Conservation (phyloP, 2,329 filamentous ascomycete species). For the Trichoderma asperellum region DNA sequence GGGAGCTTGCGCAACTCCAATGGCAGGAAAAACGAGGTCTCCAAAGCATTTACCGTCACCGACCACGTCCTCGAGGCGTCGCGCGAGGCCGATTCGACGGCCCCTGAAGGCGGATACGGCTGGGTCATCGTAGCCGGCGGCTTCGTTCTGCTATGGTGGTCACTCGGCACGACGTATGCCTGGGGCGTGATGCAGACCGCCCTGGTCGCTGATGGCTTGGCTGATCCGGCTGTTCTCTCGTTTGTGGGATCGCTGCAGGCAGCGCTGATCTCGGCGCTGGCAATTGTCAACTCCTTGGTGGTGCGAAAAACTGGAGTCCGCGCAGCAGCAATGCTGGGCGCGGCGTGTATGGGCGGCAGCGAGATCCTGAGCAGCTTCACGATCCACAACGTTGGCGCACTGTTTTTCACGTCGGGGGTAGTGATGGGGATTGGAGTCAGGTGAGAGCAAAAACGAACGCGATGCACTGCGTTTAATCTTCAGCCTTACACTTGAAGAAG, state of each 20-base stretch:
- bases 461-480: background rate
- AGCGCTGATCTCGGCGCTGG: constrained; percentile 54
- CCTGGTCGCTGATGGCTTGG: constrained; percentile 53
- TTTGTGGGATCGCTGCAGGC: constrained; percentile 61
- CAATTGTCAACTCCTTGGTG: constrained; percentile 54
- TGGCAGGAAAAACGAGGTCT: background rate
- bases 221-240: constrained; percentile 55
- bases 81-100: constrained; percentile 16
- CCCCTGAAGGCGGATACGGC: constrained; percentile 38
- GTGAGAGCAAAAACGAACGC: constrained; percentile 28
- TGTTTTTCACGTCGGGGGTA: constrained; percentile 37
- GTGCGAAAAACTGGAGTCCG: constrained; percentile 54
- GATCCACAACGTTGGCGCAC: constrained; percentile 35
- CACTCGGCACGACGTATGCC: constrained; percentile 58
- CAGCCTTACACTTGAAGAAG: background rate
- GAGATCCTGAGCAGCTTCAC: constrained; percentile 44
- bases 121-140: constrained; percentile 37
- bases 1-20: background rate
- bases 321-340: constrained; percentile 50
- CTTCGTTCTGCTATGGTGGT: constrained; percentile 46
- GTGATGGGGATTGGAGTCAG: constrained; percentile 37
- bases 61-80: constrained; percentile 26
- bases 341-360: constrained; percentile 54
- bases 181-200: constrained; percentile 66
- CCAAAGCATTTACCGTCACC: background rate